Conservation (phyloP, 139 green algal species). For the Marvania coccoides region DNA sequence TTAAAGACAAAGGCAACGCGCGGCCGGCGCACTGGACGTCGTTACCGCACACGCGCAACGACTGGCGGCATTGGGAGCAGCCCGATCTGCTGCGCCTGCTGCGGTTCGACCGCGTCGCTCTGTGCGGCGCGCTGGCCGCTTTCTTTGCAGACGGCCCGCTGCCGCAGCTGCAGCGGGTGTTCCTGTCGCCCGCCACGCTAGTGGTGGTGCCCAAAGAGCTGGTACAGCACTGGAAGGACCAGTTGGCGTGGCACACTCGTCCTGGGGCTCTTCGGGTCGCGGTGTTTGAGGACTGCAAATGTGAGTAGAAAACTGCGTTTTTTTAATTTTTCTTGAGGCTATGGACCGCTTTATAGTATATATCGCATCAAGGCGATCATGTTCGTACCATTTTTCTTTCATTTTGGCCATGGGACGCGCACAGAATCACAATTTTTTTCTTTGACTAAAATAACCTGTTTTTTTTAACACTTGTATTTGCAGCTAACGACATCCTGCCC, state of each 20-base stretch:
- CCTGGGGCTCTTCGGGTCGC: background rate
- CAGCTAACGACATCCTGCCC: background rate
- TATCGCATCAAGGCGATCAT: too few relatives aligned
- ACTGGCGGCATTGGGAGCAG: conserved; percentile 3
- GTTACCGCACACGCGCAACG: background rate
- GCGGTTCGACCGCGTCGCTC: conserved; percentile 36
- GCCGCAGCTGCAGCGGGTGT: conserved; percentile 32
- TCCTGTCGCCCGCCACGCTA: conserved; percentile 82
- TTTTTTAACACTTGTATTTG: too few relatives aligned
- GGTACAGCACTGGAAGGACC: conserved; percentile 81
- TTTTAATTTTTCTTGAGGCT: too few relatives aligned
- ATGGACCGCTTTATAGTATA: too few relatives aligned
- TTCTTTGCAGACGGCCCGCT: background rate
- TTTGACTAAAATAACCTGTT: too few relatives aligned
- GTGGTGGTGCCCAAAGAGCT: conserved; percentile 81
- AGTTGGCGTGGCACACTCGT: conserved; percentile 50
- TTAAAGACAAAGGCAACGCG: too few relatives aligned
- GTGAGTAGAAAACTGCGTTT: too few relatives aligned
- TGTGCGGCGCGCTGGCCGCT: conserved; percentile 25
- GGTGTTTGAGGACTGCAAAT: background rate
- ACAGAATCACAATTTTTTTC: too few relatives aligned
- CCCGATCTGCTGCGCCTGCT: conserved; percentile 9
- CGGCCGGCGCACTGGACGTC: too few relatives aligned
- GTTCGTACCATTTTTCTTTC: too few relatives aligned
- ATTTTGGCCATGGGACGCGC: too few relatives aligned